Base-by-base conservation (phyloP, 2,329 filamentous ascomycete species). In the Aspergillus japonicus region DNA sequence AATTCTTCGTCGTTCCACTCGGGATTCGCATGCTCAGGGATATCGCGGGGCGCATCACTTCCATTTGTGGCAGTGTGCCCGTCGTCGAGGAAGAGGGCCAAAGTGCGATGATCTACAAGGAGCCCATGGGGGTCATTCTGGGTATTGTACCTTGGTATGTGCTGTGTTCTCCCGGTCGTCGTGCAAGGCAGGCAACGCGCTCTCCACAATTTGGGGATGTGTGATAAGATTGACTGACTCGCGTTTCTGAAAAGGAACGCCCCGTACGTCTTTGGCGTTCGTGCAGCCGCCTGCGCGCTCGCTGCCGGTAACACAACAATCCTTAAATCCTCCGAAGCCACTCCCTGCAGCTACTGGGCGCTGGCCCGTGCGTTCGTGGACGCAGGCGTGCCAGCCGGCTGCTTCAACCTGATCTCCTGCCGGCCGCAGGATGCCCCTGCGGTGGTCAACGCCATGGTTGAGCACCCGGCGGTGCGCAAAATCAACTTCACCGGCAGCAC, bases 121-220 rank as follows among this genome's bases (percentile, higher is more conserved):
- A 93, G 73, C 89, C 91, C 0, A 91, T 85, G 69, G 91, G 91
- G 1, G 90, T 94, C 4, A 82, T 92, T 23, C 78, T 95, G 31
- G 88, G 86, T 0, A 90, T 95, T 71, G 89, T 89, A 2, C 90
- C 91, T 7, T 96, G 91, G 91, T 91, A 77, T 65, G 72, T 57
- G 91, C 77, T 65, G 72, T 57, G 14, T 16, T 44, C 16, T 23
- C 24, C 3, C 10, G 7, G 14, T n/a, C 50, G 8, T 42, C 10
- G 35, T 19, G 10, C 29, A 33, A 50, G 7, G 16, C 14, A 16
- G 16, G 39, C 39, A 44, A 12, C 39, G 39, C 16, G 19, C 5
- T n/a, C 14, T 19, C 16, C 39, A 16, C 39, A 19, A 7, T 5
- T 44, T 14, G n/a, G 35, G 47, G 52, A 33, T 8, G 23, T 2